Evolutionary conservation across 2,329 filamentous ascomycete genomes (phyloP).

Genomic region (Ramularia collo-cygni): DNA sequence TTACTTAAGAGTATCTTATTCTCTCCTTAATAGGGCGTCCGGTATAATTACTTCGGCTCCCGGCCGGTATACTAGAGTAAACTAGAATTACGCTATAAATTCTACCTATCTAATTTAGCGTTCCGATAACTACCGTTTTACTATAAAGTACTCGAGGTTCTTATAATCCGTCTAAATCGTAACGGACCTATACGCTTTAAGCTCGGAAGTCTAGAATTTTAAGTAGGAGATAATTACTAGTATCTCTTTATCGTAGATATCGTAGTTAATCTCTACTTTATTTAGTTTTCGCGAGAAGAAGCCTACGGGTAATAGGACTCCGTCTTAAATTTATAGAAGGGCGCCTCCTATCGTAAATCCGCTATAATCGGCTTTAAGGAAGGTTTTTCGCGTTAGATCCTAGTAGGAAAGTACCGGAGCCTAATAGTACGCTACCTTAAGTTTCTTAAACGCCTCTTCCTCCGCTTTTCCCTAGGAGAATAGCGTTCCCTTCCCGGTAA

Average conservation of each 20-base stretch:
- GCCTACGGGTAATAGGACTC: not conserved
- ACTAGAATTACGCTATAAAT: constrained; percentile 7
- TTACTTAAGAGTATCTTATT: constrained; percentile 8
- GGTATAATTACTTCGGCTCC: constrained; percentile 6
- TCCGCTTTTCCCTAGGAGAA: not conserved
- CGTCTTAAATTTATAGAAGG: too few species aligned
- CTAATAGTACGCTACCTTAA: not conserved
- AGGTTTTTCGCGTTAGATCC: not conserved
- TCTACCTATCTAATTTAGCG: too few species aligned
- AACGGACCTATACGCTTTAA: constrained; percentile 12
- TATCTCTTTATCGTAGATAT: constrained; percentile 1
- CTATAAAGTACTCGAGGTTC: constrained; percentile 27
- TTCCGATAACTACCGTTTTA: constrained; percentile 13
- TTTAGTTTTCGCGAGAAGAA: not conserved
- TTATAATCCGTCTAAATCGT: constrained; percentile 24
- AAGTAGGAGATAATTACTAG: constrained; percentile 7
- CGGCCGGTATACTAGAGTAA: constrained; percentile 7
- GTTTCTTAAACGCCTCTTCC: not conserved
- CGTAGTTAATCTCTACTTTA: not conserved
- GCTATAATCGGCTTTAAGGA: not conserved
- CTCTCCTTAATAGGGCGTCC: constrained; percentile 4
- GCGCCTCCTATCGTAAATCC: too few species aligned
- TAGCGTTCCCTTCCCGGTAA: not conserved
- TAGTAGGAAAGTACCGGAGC: constrained; percentile 1
- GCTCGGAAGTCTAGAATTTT: constrained; percentile 19